Evolutionary conservation across 1,284 basidiomycete species (phyloP), one percentile per base, ranked within the genome.

Genomic region (Melampsora americana): DNA sequence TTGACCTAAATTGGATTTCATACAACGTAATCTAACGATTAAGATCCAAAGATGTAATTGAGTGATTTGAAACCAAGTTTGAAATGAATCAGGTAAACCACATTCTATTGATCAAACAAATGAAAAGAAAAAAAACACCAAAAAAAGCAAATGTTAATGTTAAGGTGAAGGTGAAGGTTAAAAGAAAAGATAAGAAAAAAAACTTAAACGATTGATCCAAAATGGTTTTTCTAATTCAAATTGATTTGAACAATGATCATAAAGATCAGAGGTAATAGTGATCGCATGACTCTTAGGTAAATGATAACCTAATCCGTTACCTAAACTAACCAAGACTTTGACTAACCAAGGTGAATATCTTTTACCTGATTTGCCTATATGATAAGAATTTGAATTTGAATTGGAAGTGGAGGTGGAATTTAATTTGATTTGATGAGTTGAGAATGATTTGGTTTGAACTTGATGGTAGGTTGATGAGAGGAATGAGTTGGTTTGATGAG

Each of bases 21-120:
- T 88, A 0, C 92, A 89, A 16, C 95, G 91, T 32, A 98, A 87
- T 26, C 95, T 91, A 64, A 92, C 90, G 9, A 90, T 90, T 66
- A 97, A 88, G 77, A 98, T 86, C 89, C 95, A 93, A 73, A 98
- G 86, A 83, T 99, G 95, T 53, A 98, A 86, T 79, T 95, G 93
- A 61, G 93, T 94, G 71, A 98, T 86, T 35, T 93, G 93, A 85
- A 98, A 98, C 92, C 95, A 99, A 5, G 94, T 92, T 82, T 98
- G 95, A 83, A 97, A 97, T 0, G 95, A 97, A 7, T 90, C 90
- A 2, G 95, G 95, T 16, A 99, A 86, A 67, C 87, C 86, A 81
- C 93, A 97, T 79, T 90, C 95, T 94, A 20, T 53, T 64, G 6
- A 46, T n/a, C n/a, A 16, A n/a, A n/a, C n/a, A 53, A 35, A 66